Evolutionary conservation across 1,284 basidiomycete species (phyloP).

Genomic region (Coniophora puteana): DNA sequence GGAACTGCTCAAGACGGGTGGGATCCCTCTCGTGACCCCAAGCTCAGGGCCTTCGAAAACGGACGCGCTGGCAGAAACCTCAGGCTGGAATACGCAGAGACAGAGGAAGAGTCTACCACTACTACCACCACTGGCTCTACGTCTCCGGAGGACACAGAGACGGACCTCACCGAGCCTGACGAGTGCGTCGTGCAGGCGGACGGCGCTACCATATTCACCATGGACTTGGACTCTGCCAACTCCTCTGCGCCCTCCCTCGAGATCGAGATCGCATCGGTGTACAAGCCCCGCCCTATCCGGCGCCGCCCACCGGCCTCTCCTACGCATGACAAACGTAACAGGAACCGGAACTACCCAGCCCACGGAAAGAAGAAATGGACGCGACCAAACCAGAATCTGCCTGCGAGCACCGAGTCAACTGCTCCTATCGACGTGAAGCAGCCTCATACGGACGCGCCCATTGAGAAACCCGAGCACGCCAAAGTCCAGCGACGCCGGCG

Average conservation of each 20-base stretch:
- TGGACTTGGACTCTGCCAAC: slow-evolving; percentile 6
- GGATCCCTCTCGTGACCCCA: slow-evolving; percentile 19
- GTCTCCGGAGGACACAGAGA: slow-evolving; percentile 49
- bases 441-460: slow-evolving; percentile 12
- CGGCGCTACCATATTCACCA: slow-evolving; percentile 6
- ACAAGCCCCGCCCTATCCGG: slow-evolving; percentile 64
- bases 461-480: slow-evolving; percentile 18
- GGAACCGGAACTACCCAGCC: slow-evolving; percentile 1
- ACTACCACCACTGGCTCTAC: slow-evolving; percentile 23
- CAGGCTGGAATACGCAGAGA: slow-evolving; percentile 12
- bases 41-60: slow-evolving; percentile 26
- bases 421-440: neutral
- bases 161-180: slow-evolving; percentile 23
- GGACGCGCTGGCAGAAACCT: slow-evolving; percentile 34
- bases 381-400: slow-evolving; percentile 8
- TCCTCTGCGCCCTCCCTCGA: slow-evolving; percentile 37
- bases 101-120: neutral
- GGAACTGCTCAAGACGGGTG: slow-evolving; percentile 34
- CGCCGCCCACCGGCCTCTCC: slow-evolving; percentile 29
- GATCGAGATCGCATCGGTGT: slow-evolving; percentile 66
- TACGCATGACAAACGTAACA: slow-evolving; percentile 8
- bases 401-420: neutral
- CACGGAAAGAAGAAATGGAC: slow-evolving; percentile 11
- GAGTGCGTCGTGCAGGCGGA: slow-evolving; percentile 18
- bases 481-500: slow-evolving; percentile 40